These are phyloP conservation scores for Podaxis sp. DNA, from an alignment of 768 basidiomycete species.

Conservation along the genomic window DNA sequence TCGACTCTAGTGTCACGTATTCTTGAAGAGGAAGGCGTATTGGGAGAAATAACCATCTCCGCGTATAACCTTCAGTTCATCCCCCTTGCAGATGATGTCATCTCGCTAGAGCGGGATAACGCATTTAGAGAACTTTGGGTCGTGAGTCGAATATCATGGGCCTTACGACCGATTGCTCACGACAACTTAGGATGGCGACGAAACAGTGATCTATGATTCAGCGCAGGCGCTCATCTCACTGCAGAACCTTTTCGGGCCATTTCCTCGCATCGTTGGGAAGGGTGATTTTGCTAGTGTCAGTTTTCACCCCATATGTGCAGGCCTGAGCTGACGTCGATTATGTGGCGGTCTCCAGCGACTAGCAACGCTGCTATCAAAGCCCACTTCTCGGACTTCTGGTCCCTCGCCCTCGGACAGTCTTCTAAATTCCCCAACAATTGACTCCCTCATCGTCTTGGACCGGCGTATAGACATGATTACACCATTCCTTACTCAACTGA, in stretches of 20 bases:
- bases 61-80: slow-evolving; percentile 93
- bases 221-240: slow-evolving; percentile 80
- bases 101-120: slow-evolving; percentile 83
- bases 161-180: slow-evolving; percentile 12
- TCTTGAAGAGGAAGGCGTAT: slow-evolving; percentile 94
- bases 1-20: slow-evolving; percentile 84
- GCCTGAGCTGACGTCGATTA: background rate
- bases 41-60: slow-evolving; percentile 87
- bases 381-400: slow-evolving; percentile 32
- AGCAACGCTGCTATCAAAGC: slow-evolving; percentile 54
- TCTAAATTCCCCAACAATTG: slow-evolving; percentile 58
- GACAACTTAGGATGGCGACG: slow-evolving; percentile 77
- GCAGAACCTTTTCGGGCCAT: slow-evolving; percentile 81
- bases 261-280: slow-evolving; percentile 91
- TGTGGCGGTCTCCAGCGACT: slow-evolving; percentile 53
- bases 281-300: slow-evolving; percentile 81
- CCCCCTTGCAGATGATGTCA: slow-evolving; percentile 86
- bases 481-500: slow-evolving; percentile 90
- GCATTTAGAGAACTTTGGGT: slow-evolving; percentile 90
- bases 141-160: slow-evolving; percentile 43
- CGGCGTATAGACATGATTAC: slow-evolving; percentile 94
- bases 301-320: slow-evolving; percentile 1
- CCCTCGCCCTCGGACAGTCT: slow-evolving; percentile 34
- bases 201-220: slow-evolving; percentile 85
- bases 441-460: slow-evolving; percentile 86